phyloP scores from a whole-genome alignment of 202 grass and related monocot genomes.

The Panicum virgatum region DNA sequence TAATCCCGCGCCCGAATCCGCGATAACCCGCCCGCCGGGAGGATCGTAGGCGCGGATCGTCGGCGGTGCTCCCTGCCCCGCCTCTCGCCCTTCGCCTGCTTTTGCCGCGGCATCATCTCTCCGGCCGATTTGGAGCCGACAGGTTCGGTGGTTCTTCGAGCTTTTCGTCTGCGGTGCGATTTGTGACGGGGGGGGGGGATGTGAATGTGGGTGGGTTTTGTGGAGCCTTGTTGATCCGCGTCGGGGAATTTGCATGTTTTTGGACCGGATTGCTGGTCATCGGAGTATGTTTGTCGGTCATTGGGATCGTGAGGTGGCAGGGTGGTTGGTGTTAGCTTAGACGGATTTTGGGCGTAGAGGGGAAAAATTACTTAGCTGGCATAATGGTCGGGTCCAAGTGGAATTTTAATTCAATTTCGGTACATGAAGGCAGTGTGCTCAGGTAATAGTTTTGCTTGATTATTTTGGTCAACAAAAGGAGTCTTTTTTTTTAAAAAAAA shows the following conservation, averaged over 20 bases:
- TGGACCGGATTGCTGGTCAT: background rate
- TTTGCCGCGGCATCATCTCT: background rate
- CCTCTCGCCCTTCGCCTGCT: background rate
- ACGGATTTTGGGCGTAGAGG: background rate
- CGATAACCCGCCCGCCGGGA: background rate
- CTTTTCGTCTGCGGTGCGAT: background rate
- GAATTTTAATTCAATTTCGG: background rate
- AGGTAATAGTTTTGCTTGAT: background rate
- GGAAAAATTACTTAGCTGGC: background rate
- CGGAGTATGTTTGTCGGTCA: background rate
- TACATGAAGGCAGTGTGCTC: background rate
- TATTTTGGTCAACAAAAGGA: background rate
- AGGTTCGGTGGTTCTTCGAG: conserved; percentile 32
- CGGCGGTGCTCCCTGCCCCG: background rate
- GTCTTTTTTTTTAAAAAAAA: background rate
- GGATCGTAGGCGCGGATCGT: too few species aligned
- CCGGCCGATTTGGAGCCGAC: conserved; percentile 3
- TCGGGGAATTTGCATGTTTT: background rate
- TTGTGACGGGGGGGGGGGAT: background rate
- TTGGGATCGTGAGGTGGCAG: background rate
- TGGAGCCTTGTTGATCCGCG: background rate
- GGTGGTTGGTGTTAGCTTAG: conserved; percentile 4
- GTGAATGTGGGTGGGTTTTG: conserved; percentile 21
- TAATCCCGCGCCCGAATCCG: conserved; percentile 10
- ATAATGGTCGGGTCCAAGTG: too few species aligned